A percentile compares a stretch with the other conserved stretches of the same genome.
Conservation (phyloP, 78 protist genomes). For the slime mould (Dictyostelium discoideum) region DNA sequence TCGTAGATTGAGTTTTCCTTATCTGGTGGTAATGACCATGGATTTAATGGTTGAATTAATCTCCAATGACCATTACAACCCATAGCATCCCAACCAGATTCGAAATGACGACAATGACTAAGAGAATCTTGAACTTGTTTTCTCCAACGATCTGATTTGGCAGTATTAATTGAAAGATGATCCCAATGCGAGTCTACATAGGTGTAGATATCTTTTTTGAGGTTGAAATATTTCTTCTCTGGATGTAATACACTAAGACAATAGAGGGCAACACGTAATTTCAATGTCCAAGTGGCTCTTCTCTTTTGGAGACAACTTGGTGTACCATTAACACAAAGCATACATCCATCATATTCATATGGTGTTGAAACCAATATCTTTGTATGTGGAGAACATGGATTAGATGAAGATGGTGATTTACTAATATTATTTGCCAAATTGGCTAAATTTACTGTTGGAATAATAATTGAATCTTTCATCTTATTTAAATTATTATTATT, state of each 20-base stretch:
- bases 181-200: conserved; percentile 75
- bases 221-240: conserved; percentile 63
- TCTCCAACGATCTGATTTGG: conserved; percentile 77
- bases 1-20: conserved; percentile 29
- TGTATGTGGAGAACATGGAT: conserved; percentile 57
- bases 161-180: conserved; percentile 57
- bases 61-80: conserved; percentile 80
- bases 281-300: conserved; percentile 71
- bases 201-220: conserved; percentile 73
- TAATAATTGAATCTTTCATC: conserved; percentile 57
- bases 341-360: conserved; percentile 67
- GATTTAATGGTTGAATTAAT: conserved; percentile 65
- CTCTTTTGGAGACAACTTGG: conserved; percentile 78
- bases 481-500: not conserved
- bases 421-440: conserved; percentile 18
- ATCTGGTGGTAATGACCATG: conserved; percentile 75
- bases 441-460: conserved; percentile 68
- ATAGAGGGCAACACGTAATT: conserved; percentile 52
- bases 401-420: conserved; percentile 51
- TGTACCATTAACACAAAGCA: conserved; percentile 68
- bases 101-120: conserved; percentile 68
- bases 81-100: conserved; percentile 78
- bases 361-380: not conserved
- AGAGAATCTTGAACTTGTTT: conserved; percentile 77
- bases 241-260: conserved; percentile 40